A percentile compares a stretch with the other conserved stretches of the same genome.
Evolutionary conservation across 352 stramenopile species (phyloP).

Genomic region (Globisporangium orthogonon): DNA sequence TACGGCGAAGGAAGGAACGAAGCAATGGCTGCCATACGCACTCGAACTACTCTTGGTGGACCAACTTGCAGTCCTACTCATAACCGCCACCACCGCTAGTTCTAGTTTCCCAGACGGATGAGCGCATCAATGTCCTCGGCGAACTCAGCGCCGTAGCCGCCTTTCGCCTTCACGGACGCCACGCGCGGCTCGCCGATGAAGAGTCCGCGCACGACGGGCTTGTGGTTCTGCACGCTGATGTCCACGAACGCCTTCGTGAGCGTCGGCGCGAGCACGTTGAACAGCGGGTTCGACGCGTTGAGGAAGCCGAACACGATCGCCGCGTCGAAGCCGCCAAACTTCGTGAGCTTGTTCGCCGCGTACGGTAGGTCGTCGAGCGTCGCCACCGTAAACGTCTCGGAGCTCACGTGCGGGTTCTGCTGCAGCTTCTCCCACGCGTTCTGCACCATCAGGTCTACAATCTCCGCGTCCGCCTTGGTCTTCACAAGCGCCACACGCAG

Average conservation of each 20-base stretch:
- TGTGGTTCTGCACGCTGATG: slow-evolving; percentile 77
- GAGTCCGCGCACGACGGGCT: slow-evolving; percentile 71
- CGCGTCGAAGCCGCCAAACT: slow-evolving; percentile 58
- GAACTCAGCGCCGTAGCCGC: slow-evolving; percentile 64
- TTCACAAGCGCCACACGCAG: slow-evolving; percentile 70
- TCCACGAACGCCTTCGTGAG: slow-evolving; percentile 75
- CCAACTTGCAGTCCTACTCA: not conserved
- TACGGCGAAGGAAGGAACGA: too few relatives aligned
- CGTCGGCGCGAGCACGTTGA: slow-evolving; percentile 42
- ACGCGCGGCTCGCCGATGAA: slow-evolving; percentile 75
- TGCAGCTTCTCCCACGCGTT: slow-evolving; percentile 53
- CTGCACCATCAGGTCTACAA: slow-evolving; percentile 64
- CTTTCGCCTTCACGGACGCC: slow-evolving; percentile 66
- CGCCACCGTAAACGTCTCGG: slow-evolving; percentile 65
- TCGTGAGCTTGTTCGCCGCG: slow-evolving; percentile 74
- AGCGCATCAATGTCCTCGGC: slow-evolving; percentile 49
- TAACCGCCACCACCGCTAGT: not conserved
- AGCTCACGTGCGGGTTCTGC: slow-evolving; percentile 22
- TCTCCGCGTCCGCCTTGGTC: slow-evolving; percentile 61
- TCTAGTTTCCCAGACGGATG: slow-evolving; percentile 56
- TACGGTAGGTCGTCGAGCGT: slow-evolving; percentile 72
- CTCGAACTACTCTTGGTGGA: too few relatives aligned
- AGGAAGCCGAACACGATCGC: slow-evolving; percentile 80
- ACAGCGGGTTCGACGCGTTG: slow-evolving; percentile 57
- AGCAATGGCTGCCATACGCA: too few relatives aligned